Evolutionary conservation across 2,329 filamentous ascomycete species (phyloP).

Genomic region (Ceratocystis alfenasii): DNA sequence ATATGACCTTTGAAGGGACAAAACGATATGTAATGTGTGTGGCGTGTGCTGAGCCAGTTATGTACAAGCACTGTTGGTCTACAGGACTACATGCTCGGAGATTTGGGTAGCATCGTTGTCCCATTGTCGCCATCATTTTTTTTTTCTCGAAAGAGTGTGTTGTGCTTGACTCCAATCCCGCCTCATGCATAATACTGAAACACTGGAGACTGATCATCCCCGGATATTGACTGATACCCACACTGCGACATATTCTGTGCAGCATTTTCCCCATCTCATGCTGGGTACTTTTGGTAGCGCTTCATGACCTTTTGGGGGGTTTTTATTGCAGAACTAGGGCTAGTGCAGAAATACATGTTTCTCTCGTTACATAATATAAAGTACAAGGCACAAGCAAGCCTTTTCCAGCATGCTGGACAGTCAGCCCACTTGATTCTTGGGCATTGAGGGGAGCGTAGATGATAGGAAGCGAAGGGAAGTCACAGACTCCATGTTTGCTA

Average conservation of each 20-base stretch:
- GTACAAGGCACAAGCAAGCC: neutral
- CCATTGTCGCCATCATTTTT: too few relatives aligned
- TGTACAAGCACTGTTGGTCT: neutral
- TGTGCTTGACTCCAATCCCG: too few relatives aligned
- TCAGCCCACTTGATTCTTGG: too few relatives aligned
- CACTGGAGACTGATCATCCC: too few relatives aligned
- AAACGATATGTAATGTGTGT: neutral
- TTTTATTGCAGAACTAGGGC: neutral
- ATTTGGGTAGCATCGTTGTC: too few relatives aligned
- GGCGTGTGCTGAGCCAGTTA: neutral
- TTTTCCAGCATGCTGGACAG: neutral
- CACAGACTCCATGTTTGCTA: neutral
- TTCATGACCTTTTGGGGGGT: neutral
- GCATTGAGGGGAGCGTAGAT: neutral
- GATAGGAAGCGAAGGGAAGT: neutral
- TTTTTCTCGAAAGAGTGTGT: too few relatives aligned
- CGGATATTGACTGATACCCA: too few relatives aligned
- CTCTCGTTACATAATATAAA: neutral
- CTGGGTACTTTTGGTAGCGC: neutral
- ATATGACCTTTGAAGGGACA: neutral
- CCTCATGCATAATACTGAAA: too few relatives aligned
- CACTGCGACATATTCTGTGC: too few relatives aligned
- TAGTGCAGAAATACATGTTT: neutral
- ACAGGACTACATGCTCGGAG: neutral
- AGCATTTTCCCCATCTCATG: neutral